These are phyloP conservation scores for Teratosphaeriaceae sp. DNA, from an alignment of 2,329 filamentous ascomycete genomes.

Conservation along the genomic window DNA sequence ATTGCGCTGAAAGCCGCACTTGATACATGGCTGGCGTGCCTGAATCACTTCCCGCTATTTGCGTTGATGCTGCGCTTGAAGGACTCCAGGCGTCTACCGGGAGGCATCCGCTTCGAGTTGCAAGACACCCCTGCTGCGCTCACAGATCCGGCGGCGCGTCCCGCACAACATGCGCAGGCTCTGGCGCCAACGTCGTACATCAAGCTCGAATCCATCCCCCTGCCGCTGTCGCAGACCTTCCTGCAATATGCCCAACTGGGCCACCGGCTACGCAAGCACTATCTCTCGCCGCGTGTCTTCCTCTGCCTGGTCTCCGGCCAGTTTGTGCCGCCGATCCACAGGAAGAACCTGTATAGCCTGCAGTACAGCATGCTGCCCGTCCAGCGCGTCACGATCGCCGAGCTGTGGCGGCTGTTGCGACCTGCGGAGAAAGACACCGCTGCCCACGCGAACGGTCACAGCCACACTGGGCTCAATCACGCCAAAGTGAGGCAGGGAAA, in stretches of 20 bases:
- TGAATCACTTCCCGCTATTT: conserved; percentile 97
- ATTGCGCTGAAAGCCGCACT: conserved; percentile 87
- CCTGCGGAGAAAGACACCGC: conserved; percentile 7
- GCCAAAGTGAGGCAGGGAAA: conserved; percentile 11
- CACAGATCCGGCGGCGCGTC: conserved; percentile 5
- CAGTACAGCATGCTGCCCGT: conserved; percentile 98
- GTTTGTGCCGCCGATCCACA: conserved; percentile 86
- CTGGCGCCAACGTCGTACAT: conserved; percentile 70
- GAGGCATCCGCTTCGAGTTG: conserved; percentile 86
- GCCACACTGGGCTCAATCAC: too few relatives aligned
- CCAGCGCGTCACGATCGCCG: conserved; percentile 67
- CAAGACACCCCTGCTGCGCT: conserved; percentile 55
- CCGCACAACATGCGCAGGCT: conserved; percentile 3
- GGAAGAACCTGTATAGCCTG: conserved; percentile 88
- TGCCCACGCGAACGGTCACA: conserved; percentile 17
- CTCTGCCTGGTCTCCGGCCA: conserved; percentile 82
- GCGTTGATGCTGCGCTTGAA: conserved; percentile 94
- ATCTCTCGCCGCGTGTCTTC: conserved; percentile 81
- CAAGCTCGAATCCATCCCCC: conserved; percentile 81
- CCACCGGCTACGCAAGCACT: conserved; percentile 87
- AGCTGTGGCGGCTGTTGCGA: conserved; percentile 61
- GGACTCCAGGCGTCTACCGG: conserved; percentile 82
- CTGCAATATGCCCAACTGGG: conserved; percentile 95
- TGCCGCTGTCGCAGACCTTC: conserved; percentile 91
- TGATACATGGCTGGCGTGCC: conserved; percentile 83